Evolutionary conservation across 768 basidiomycete species (phyloP).

Genomic region (Suillus bovinus): DNA sequence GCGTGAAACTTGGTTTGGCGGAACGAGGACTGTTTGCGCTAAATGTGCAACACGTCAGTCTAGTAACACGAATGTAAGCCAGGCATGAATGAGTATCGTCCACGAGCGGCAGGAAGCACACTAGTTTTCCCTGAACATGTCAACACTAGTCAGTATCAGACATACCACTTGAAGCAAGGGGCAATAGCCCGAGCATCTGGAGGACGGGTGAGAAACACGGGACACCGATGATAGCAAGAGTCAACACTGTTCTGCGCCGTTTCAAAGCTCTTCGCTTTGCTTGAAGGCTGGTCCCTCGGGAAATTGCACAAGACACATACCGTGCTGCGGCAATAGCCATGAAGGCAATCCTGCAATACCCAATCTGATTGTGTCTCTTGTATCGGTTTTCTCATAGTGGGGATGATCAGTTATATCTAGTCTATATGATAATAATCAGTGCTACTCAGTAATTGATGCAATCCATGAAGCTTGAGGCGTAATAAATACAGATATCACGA

Average conservation of each 20-base stretch:
- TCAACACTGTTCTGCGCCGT: constrained; percentile 37
- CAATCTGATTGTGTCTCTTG: constrained; percentile 8
- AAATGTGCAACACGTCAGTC: too few relatives aligned
- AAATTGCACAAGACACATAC: constrained; percentile 45
- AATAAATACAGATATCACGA: not conserved
- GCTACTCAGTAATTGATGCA: not conserved
- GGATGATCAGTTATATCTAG: not conserved
- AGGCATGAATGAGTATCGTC: too few relatives aligned
- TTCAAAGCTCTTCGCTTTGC: constrained; percentile 16
- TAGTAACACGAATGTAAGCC: too few relatives aligned
- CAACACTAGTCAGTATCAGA: too few relatives aligned
- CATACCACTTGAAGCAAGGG: constrained; percentile 29
- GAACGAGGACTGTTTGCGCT: too few relatives aligned
- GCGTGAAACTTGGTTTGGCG: too few relatives aligned
- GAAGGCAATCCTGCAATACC: constrained; percentile 6
- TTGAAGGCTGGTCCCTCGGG: constrained; percentile 36
- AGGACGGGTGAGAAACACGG: constrained; percentile 32
- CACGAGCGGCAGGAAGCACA: too few relatives aligned
- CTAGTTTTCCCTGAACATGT: too few relatives aligned
- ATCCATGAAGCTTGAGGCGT: not conserved
- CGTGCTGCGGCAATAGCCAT: constrained; percentile 39
- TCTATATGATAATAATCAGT: constrained; percentile 2
- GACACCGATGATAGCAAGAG: constrained; percentile 37
- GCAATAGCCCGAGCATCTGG: constrained; percentile 39
- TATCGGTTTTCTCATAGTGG: constrained; percentile 4